phyloP scores from a whole-genome alignment of 768 basidiomycete species.

The Tulasnella sp. region DNA sequence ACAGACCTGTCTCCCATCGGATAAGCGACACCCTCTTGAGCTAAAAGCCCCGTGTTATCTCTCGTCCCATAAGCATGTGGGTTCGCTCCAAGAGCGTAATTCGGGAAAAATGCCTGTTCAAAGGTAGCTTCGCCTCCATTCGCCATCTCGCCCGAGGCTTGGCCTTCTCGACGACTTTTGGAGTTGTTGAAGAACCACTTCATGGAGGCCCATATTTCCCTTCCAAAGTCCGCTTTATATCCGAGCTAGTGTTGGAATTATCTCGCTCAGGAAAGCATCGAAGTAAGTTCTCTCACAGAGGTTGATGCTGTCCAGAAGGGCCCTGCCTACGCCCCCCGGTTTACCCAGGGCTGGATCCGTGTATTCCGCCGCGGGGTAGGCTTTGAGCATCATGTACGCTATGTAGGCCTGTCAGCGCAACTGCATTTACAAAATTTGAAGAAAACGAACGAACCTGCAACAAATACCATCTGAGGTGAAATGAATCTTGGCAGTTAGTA shows the following conservation, averaged over 20 bases:
- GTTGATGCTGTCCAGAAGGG: constrained; percentile 69
- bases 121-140: not conserved
- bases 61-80: not conserved
- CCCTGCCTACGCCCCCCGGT: constrained; percentile 51
- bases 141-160: not conserved
- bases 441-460: constrained; percentile 49
- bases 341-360: constrained; percentile 39
- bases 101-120: not conserved
- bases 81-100: not conserved
- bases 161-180: not conserved
- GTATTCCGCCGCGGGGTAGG: constrained; percentile 76
- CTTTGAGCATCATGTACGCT: constrained; percentile 71
- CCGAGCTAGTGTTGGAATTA: not conserved
- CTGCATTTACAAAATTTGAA: too few relatives aligned
- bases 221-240: constrained; percentile 60
- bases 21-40: not conserved
- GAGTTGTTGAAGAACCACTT: constrained; percentile 59
- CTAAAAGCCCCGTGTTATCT: not conserved
- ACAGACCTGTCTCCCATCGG: not conserved
- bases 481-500: not conserved
- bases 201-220: constrained; percentile 67
- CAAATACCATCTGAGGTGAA: constrained; percentile 72
- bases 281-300: constrained; percentile 46
- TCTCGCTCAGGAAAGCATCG: not conserved
- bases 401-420: not conserved